A percentile compares a stretch with the other conserved stretches of the same genome.
phyloP scores from a whole-genome alignment of 495 filamentous ascomycete genomes.

The Podospora conica region DNA sequence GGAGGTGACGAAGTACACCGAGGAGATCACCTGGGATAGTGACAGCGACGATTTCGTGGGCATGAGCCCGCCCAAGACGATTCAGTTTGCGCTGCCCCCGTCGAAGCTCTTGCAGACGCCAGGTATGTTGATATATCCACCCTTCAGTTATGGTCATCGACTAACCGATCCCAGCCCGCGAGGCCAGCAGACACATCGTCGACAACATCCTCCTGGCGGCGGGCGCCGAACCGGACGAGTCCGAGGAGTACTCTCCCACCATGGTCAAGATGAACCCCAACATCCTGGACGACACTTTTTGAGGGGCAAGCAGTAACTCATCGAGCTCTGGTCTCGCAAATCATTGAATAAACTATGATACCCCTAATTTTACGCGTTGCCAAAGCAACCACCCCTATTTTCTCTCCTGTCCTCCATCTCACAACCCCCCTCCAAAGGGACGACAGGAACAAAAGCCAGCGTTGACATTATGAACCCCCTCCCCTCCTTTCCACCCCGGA shows the following conservation, averaged over 20 bases:
- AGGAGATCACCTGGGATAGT: slow-evolving; percentile 60
- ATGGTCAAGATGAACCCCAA: slow-evolving; percentile 61
- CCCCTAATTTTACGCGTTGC: background rate
- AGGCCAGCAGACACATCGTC: slow-evolving; percentile 89
- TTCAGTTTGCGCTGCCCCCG: slow-evolving; percentile 90
- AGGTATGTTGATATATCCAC: slow-evolving; percentile 46
- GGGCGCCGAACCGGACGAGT: slow-evolving; percentile 55
- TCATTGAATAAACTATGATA: background rate
- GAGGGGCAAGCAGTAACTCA: slow-evolving; percentile 1
- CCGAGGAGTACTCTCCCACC: slow-evolving; percentile 62
- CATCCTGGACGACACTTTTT: slow-evolving; percentile 69
- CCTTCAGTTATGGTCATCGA: background rate
- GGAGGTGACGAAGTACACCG: slow-evolving; percentile 34
- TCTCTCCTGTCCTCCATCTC: background rate
- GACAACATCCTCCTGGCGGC: slow-evolving; percentile 84
- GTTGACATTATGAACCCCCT: background rate
- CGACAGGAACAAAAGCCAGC: background rate
- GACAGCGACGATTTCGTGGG: slow-evolving; percentile 57
- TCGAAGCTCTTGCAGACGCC: slow-evolving; percentile 85
- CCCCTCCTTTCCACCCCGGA: background rate
- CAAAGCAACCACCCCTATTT: background rate
- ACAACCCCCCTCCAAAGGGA: background rate
- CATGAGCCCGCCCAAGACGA: slow-evolving; percentile 91
- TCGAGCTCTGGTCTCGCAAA: background rate
- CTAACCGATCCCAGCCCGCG: slow-evolving; percentile 51